Percentiles rank a stretch among this genome's conserved stretches.
These are phyloP conservation scores for Luvunga scandens DNA, from an alignment of 345 rosid species.

Conservation along the genomic window DNA sequence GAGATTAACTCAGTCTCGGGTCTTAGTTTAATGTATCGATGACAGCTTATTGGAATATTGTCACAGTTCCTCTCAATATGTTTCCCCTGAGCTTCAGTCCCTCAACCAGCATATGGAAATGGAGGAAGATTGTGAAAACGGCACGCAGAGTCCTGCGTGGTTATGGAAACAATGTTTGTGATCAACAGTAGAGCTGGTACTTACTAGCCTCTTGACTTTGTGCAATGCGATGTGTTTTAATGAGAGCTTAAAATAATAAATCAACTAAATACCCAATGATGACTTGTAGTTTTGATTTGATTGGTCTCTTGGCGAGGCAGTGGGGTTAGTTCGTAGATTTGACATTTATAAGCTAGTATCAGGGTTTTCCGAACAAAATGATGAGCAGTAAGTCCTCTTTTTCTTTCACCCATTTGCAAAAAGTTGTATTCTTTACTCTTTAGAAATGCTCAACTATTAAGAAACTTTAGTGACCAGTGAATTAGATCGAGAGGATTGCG, in stretches of 20 bases:
- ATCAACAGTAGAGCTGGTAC: background rate
- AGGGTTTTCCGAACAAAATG: too few relatives aligned
- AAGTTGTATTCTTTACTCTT: too few relatives aligned
- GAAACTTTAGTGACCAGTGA: too few relatives aligned
- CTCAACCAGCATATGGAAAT: background rate
- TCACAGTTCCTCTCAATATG: too few relatives aligned
- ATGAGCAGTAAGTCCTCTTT: too few relatives aligned
- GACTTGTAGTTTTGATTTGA: slow-evolving; percentile 1
- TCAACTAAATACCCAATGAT: background rate
- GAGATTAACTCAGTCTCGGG: too few relatives aligned
- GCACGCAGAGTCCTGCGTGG: background rate
- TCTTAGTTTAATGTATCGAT: too few relatives aligned
- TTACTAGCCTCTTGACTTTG: background rate
- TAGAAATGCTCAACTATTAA: too few relatives aligned
- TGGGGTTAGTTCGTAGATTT: background rate
- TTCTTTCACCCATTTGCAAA: too few relatives aligned
- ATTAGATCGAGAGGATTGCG: too few relatives aligned
- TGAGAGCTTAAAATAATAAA: background rate
- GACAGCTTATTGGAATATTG: too few relatives aligned
- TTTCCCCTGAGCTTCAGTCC: background rate
- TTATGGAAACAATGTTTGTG: background rate
- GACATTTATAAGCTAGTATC: background rate
- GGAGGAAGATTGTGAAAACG: background rate
- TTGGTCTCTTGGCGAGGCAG: background rate
- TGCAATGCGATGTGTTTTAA: background rate